Evolutionary conservation across 2,329 filamentous ascomycete genomes (phyloP).

Genomic region (Arachnomyces sp.): DNA sequence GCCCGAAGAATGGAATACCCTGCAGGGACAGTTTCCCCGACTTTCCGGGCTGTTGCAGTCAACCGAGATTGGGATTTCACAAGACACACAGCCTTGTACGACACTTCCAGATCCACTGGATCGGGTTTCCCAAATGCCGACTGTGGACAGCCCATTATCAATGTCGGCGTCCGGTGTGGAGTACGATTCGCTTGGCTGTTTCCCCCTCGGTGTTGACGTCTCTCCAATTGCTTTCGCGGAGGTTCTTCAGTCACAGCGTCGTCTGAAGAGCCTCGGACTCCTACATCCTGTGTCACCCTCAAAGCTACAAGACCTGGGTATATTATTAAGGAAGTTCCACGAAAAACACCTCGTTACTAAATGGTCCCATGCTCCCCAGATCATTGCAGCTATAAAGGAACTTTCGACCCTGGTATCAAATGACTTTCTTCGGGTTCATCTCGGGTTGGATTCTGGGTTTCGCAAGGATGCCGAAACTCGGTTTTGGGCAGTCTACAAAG

Average conservation of each 20-base stretch:
- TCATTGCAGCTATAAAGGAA: conserved; percentile 23
- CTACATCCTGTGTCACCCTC: conserved; percentile 30
- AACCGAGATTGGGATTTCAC: conserved; percentile 11
- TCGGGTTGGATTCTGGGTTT: conserved; percentile 37
- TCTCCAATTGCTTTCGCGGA: conserved; percentile 36
- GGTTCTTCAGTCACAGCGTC: conserved; percentile 38
- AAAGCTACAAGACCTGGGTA: conserved; percentile 29
- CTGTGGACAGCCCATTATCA: conserved; percentile 30
- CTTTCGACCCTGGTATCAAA: conserved; percentile 22
- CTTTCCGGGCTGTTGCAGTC: conserved; percentile 21
- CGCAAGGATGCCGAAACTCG: conserved; percentile 28
- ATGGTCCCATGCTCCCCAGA: conserved; percentile 14
- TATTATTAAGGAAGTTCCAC: conserved; percentile 24
- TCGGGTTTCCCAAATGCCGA: conserved; percentile 25
- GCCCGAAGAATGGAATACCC: conserved; percentile 19
- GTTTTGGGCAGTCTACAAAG: conserved; percentile 36
- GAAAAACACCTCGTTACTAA: conserved; percentile 18
- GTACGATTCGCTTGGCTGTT: conserved; percentile 38
- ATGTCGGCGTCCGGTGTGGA: conserved; percentile 30
- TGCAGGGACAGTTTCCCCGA: conserved; percentile 21
- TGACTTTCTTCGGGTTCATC: conserved; percentile 24
- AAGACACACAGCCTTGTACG: conserved; percentile 6
- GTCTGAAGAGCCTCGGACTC: conserved; percentile 34
- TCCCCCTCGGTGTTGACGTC: conserved; percentile 39
- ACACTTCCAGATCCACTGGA: conserved; percentile 24